A percentile compares a stretch with the other conserved stretches of the same genome.
phyloP scores from a whole-genome alignment of 2,329 filamentous ascomycete species.

The Fusarium mangiferae region DNA sequence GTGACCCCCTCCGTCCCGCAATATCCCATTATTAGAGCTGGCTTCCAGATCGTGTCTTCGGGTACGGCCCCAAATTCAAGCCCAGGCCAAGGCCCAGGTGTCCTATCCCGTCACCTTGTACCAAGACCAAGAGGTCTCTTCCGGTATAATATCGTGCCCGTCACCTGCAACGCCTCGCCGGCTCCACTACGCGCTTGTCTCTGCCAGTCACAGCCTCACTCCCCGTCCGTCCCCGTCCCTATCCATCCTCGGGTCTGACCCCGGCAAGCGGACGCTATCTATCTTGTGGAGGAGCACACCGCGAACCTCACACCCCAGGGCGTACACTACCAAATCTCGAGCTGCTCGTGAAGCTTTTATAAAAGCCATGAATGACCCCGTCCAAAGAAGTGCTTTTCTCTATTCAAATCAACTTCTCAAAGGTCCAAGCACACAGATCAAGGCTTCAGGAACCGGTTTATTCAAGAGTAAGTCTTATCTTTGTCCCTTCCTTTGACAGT shows the following conservation, averaged over 20 bases:
- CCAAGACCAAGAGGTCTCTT: slow-evolving; percentile 47
- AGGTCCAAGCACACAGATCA: slow-evolving; percentile 53
- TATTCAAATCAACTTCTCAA: slow-evolving; percentile 53
- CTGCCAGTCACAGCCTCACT: slow-evolving; percentile 36
- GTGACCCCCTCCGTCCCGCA: slow-evolving; percentile 41
- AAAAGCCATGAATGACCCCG: slow-evolving; percentile 55
- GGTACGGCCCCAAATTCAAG: slow-evolving; percentile 7
- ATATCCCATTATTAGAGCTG: slow-evolving; percentile 32
- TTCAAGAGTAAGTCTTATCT: slow-evolving; percentile 54
- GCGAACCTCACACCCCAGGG: slow-evolving; percentile 39
- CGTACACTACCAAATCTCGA: slow-evolving; percentile 37
- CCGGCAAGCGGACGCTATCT: slow-evolving; percentile 44
- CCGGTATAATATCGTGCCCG: slow-evolving; percentile 51
- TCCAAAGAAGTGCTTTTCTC: slow-evolving; percentile 51
- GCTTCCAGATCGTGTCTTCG: slow-evolving; percentile 30
- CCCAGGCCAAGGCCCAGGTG: slow-evolving; percentile 13
- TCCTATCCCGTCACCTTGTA: slow-evolving; percentile 38
- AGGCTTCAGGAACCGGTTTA: slow-evolving; percentile 51
- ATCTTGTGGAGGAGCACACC: slow-evolving; percentile 42
- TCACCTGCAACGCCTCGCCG: slow-evolving; percentile 44
- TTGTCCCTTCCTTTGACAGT: slow-evolving; percentile 2
- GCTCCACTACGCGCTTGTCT: slow-evolving; percentile 46
- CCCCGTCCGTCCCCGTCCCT: slow-evolving; percentile 30
- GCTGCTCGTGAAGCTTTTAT: slow-evolving; percentile 49
- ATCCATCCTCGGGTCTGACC: slow-evolving; percentile 46